These are phyloP conservation scores for Boletus edulis DNA, from an alignment of 768 basidiomycete species.

Conservation along the genomic window DNA sequence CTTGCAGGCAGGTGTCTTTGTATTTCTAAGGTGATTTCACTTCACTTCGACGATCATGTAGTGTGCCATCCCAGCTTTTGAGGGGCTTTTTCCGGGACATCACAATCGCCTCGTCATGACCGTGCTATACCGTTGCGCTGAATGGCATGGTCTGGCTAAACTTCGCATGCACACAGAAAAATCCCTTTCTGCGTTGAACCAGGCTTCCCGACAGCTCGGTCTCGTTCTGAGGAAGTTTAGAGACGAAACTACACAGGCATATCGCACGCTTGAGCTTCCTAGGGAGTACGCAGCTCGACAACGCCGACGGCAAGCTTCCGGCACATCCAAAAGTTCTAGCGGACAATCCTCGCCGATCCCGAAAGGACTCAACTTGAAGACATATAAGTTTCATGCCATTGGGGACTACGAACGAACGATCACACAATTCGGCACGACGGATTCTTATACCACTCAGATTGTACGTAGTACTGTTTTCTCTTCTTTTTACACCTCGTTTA, in stretches of 20 bases:
- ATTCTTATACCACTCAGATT: neutral
- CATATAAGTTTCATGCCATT: slow-evolving; percentile 33
- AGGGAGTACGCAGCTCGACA: slow-evolving; percentile 23
- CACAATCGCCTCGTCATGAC: slow-evolving; percentile 21
- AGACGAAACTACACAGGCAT: slow-evolving; percentile 15
- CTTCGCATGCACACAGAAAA: slow-evolving; percentile 5
- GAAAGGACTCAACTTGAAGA: slow-evolving; percentile 22
- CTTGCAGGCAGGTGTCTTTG: too few relatives aligned
- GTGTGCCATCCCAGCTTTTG: slow-evolving; percentile 37
- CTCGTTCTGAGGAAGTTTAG: slow-evolving; percentile 21
- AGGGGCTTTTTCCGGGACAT: slow-evolving; percentile 31
- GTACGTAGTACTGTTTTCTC: neutral
- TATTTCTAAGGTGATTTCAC: too few relatives aligned
- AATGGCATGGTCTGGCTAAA: slow-evolving; percentile 34
- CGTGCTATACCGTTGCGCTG: slow-evolving; percentile 26
- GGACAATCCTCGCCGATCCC: neutral
- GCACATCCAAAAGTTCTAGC: neutral
- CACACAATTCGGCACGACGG: neutral
- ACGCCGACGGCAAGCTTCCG: neutral
- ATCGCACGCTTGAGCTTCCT: slow-evolving; percentile 30
- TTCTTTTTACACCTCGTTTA: neutral
- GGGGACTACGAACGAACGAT: slow-evolving; percentile 21
- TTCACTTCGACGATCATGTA: too few relatives aligned
- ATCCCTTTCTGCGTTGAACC: slow-evolving; percentile 19
- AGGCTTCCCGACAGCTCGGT: slow-evolving; percentile 19